A percentile compares a stretch with the other conserved stretches of the same genome.
Conservation (phyloP, 1,284 basidiomycete species). For the Puccinia brachypodii region DNA sequence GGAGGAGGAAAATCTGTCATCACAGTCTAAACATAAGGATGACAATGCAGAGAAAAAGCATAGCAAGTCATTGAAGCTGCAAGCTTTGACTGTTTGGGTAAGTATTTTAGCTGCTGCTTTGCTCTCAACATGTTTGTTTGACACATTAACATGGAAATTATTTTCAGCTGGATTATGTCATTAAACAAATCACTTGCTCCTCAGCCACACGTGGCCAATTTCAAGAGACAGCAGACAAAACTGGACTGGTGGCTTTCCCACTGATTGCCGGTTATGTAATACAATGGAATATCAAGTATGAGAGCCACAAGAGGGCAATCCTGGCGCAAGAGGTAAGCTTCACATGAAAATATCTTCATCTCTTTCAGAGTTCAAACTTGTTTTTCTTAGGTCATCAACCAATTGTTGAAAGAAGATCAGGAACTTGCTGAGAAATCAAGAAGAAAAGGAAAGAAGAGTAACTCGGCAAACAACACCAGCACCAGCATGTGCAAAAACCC, state of each 20-base stretch:
- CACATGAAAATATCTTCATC: no score
- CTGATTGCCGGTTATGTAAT: constrained; percentile 21
- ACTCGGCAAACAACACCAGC: background rate
- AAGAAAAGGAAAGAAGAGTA: background rate
- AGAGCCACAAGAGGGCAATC: background rate
- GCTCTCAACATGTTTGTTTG: background rate
- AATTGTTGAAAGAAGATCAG: background rate
- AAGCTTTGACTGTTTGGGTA: background rate
- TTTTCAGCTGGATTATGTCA: background rate
- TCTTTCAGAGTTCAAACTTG: no score
- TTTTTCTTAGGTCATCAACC: background rate
- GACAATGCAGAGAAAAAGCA: background rate
- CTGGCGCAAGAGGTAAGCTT: constrained; percentile 7
- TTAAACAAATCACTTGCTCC: background rate
- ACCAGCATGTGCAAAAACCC: background rate
- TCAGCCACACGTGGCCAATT: background rate
- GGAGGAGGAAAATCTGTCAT: background rate
- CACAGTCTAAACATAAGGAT: background rate
- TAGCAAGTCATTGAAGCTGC: background rate
- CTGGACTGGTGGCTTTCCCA: background rate
- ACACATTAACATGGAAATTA: rapidly evolving
- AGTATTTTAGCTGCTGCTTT: background rate
- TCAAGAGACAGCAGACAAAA: background rate
- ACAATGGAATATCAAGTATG: constrained; percentile 17
- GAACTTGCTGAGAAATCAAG: background rate